Conservation (phyloP, 2,329 filamentous ascomycete genomes). For the Colletotrichum sp. region DNA sequence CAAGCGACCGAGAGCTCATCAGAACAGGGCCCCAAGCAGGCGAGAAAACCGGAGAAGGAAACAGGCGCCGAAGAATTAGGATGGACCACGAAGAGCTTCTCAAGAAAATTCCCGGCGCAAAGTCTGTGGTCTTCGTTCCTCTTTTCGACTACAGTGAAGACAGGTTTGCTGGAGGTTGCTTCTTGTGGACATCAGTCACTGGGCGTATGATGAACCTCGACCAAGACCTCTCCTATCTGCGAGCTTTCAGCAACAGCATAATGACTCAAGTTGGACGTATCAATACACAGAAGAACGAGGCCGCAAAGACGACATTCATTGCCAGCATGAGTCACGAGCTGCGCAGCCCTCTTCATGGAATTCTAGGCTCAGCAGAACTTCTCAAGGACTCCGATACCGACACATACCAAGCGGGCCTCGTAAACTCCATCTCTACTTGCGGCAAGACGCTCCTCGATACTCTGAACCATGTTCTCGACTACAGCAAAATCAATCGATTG, state of each 20-base stretch:
- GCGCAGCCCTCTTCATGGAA: conserved; percentile 61
- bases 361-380: conserved; percentile 57
- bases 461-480: conserved; percentile 53
- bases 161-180: conserved; percentile 37
- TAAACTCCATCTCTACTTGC: conserved; percentile 50
- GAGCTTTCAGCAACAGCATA: conserved; percentile 45
- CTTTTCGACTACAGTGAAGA: conserved; percentile 40
- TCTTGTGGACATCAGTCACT: conserved; percentile 37
- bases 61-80: conserved; percentile 19
- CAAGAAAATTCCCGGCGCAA: conserved; percentile 35
- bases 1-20: conserved; percentile 28
- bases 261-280: conserved; percentile 62
- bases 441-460: conserved; percentile 55
- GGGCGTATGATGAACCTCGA: conserved; percentile 41
- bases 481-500: conserved; percentile 43
- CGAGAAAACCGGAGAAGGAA: not conserved
- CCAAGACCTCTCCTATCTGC: conserved; percentile 36
- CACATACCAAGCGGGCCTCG: conserved; percentile 45
- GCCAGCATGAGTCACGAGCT: conserved; percentile 65
- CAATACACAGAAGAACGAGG: conserved; percentile 55
- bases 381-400: conserved; percentile 46
- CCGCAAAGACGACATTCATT: conserved; percentile 63
- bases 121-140: conserved; percentile 38
- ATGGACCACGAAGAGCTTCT: conserved; percentile 38
- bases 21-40: not conserved